These are phyloP conservation scores for Asclepias syriaca DNA, from an alignment of 257 asterid genomes.

Conservation along the genomic window DNA sequence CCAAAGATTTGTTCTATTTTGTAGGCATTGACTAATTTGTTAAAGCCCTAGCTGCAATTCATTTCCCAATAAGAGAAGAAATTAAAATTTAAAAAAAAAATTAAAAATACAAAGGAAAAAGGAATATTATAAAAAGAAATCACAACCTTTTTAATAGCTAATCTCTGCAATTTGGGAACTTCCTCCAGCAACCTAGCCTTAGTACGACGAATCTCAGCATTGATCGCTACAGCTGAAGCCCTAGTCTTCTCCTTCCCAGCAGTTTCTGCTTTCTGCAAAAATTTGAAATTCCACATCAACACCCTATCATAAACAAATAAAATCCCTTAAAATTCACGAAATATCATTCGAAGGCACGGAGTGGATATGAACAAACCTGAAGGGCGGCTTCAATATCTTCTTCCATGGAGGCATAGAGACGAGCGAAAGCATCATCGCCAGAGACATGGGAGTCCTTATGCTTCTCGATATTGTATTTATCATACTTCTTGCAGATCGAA, in stretches of 20 bases:
- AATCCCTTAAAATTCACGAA: background rate
- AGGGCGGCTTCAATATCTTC: constrained; percentile 85
- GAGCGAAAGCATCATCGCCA: constrained; percentile 96
- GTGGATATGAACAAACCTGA: constrained; percentile 36
- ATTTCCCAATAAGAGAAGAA: background rate
- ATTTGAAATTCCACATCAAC: background rate
- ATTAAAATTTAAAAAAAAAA: background rate
- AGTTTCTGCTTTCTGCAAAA: constrained; percentile 71
- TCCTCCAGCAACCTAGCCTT: constrained; percentile 81
- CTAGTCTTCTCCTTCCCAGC: constrained; percentile 72
- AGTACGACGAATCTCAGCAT: constrained; percentile 89
- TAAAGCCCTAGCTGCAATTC: background rate
- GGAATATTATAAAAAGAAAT: background rate
- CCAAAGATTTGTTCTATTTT: background rate
- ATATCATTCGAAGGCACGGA: background rate
- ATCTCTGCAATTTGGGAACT: constrained; percentile 86
- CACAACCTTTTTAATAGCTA: constrained; percentile 74
- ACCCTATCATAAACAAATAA: constrained; percentile 1
- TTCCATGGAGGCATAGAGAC: constrained; percentile 73
- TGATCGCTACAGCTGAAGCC: constrained; percentile 85
- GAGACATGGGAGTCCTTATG: constrained; percentile 71
- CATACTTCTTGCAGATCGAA: constrained; percentile 92
- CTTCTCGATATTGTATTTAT: constrained; percentile 73
- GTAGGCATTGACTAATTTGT: too few species aligned
- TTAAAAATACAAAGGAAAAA: background rate